Percentiles rank a stretch among this genome's conserved stretches.
Evolutionary conservation across 768 basidiomycete species (phyloP).

Genomic region (Boletus sp.): DNA sequence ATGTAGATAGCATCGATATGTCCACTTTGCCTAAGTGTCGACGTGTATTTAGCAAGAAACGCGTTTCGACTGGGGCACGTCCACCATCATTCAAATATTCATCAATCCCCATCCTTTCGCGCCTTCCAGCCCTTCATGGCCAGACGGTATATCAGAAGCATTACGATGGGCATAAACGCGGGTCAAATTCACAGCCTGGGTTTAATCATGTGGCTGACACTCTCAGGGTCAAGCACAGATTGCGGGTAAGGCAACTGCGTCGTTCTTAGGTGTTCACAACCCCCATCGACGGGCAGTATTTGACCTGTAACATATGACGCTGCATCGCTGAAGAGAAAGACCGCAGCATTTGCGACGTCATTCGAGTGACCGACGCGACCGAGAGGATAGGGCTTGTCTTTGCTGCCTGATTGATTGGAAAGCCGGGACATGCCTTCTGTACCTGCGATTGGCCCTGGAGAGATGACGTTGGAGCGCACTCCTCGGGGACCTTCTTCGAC

Average conservation of each 20-base stretch:
- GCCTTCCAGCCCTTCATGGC: neutral
- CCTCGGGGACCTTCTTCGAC: constrained; percentile 94
- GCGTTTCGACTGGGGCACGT: neutral
- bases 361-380: constrained; percentile 56
- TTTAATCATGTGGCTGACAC: constrained; percentile 49
- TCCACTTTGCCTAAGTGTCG: no score
- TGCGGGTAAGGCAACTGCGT: constrained; percentile 58
- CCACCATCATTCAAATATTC: no score
- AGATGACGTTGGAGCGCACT: constrained; percentile 85
- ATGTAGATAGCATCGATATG: no score
- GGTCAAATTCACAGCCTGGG: constrained; percentile 30
- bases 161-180: neutral
- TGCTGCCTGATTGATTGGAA: constrained; percentile 9
- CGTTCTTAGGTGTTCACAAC: constrained; percentile 48
- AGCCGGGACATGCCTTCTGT: constrained; percentile 78
- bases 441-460: constrained; percentile 76
- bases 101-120: neutral
- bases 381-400: constrained; percentile 20
- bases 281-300: constrained; percentile 70
- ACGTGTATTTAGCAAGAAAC: neutral
- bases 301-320: constrained; percentile 76
- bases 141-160: no score
- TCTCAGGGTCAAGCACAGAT: constrained; percentile 56
- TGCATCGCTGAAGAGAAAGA: constrained; percentile 82
- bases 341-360: constrained; percentile 67